Percentiles rank a stretch among this genome's conserved stretches.
phyloP scores from a whole-genome alignment of 768 basidiomycete species.

The Naganishia antarctica region DNA sequence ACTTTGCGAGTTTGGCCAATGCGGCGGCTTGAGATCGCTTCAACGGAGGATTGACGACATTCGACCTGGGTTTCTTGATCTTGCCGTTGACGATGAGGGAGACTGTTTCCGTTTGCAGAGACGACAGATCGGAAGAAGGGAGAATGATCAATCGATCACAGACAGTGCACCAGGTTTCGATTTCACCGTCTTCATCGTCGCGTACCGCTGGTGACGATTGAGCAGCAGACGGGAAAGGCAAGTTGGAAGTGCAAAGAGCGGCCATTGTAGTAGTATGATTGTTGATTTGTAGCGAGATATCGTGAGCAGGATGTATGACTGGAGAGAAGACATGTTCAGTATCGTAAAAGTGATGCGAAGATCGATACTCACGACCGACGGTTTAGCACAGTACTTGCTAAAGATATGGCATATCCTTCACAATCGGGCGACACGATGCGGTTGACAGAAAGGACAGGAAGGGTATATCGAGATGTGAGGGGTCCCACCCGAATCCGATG shows the following conservation, averaged over 20 bases:
- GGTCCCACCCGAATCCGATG: constrained; percentile 2
- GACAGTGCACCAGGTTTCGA: constrained; percentile 28
- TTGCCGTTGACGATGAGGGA: background rate
- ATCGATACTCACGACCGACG: constrained; percentile 11
- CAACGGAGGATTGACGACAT: constrained; percentile 9
- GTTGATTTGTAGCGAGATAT: constrained; percentile 5
- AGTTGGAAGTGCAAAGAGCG: background rate
- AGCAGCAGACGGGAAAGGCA: background rate
- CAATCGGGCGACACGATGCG: background rate
- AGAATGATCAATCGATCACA: constrained; percentile 27
- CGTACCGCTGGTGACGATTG: background rate
- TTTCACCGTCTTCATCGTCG: constrained; percentile 23
- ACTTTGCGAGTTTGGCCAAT: constrained; percentile 19
- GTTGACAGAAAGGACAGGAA: background rate
- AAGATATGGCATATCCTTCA: constrained; percentile 13
- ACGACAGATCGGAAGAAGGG: background rate
- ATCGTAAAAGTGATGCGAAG: background rate
- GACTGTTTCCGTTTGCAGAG: background rate
- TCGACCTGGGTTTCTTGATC: background rate
- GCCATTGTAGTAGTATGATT: constrained; percentile 2
- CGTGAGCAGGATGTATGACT: background rate
- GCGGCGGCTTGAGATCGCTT: constrained; percentile 13
- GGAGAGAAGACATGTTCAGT: background rate
- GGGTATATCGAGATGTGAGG: background rate
- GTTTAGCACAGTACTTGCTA: constrained; percentile 2